Percentiles rank a stretch among this genome's conserved stretches.
Evolutionary conservation across 2,329 filamentous ascomycete species (phyloP).

Genomic region (Aspergillus tubingensis): DNA sequence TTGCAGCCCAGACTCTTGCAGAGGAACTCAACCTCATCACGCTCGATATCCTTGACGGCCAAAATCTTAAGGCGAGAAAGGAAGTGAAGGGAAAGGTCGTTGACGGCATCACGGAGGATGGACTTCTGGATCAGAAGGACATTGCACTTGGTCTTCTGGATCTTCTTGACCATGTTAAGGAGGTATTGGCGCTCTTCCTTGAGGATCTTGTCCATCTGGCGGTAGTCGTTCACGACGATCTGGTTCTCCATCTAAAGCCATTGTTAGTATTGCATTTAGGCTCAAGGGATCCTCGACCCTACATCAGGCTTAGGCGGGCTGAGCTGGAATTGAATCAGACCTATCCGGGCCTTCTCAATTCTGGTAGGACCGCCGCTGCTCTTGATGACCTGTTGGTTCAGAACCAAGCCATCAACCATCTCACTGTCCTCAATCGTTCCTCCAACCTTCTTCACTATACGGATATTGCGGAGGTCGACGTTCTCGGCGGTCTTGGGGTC

Average conservation of each 20-base stretch:
- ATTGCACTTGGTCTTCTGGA: conserved; percentile 99
- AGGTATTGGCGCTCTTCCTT: conserved; percentile 99
- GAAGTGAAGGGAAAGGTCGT: conserved; percentile 96
- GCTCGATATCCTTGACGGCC: conserved; percentile 95
- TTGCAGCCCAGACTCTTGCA: conserved; percentile 99
- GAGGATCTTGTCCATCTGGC: conserved; percentile 99
- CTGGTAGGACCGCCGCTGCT: conserved; percentile 84
- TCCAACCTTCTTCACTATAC: conserved; percentile 95
- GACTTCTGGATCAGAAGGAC: conserved; percentile 98
- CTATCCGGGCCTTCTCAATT: conserved; percentile 97
- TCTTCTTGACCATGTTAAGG: conserved; percentile 99
- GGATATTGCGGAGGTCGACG: conserved; percentile 93
- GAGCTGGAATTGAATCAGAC: conserved; percentile 96
- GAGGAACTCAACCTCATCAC: conserved; percentile 98
- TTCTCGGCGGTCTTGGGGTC: conserved; percentile 95
- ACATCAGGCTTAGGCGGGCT: conserved; percentile 97
- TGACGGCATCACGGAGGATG: conserved; percentile 94
- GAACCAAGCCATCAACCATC: conserved; percentile 89
- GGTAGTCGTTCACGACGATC: conserved; percentile 98
- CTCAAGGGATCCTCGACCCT: conserved; percentile 38
- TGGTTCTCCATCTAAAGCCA: conserved; percentile 88
- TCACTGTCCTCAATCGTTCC: conserved; percentile 98
- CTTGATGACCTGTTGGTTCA: conserved; percentile 92
- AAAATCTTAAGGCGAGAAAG: conserved; percentile 95
- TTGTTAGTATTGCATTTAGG: neutral